Percentiles rank a stretch among this genome's conserved stretches.
These are phyloP conservation scores for Euphorbia lathyris DNA, from an alignment of 345 rosid species.

Conservation along the genomic window DNA sequence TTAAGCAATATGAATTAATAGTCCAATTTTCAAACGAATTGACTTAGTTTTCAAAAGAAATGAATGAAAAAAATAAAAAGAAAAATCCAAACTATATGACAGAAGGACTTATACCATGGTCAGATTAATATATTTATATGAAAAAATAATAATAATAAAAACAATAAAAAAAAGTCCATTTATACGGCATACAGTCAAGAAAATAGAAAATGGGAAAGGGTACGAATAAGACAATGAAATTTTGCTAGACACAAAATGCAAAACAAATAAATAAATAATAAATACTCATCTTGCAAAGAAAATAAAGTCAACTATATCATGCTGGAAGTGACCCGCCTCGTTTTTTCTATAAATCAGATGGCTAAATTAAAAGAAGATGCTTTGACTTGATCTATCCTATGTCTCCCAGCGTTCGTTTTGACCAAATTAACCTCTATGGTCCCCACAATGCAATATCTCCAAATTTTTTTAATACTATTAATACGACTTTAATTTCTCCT, in stretches of 20 bases:
- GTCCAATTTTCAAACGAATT: background rate
- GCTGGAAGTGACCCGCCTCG: conserved; percentile 26
- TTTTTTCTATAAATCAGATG: conserved; percentile 14
- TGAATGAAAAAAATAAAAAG: background rate
- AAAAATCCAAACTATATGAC: background rate
- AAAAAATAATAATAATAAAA: background rate
- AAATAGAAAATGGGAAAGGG: background rate
- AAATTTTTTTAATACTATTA: no score
- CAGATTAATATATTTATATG: background rate
- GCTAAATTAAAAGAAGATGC: conserved; percentile 18
- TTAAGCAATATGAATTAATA: background rate
- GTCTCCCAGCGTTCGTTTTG: conserved; percentile 9
- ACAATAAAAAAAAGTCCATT: background rate
- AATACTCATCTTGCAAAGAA: no score
- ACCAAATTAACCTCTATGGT: conserved; percentile 16
- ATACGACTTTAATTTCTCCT: background rate
- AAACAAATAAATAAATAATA: no score
- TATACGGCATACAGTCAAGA: background rate
- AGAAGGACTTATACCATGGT: background rate
- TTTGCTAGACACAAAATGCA: no score
- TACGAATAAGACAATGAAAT: background rate
- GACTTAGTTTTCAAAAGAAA: background rate
- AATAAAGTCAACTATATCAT: conserved; percentile 49
- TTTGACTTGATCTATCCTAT: conserved; percentile 25
- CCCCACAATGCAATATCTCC: no score